These are phyloP conservation scores for Elsinoe australis DNA, from an alignment of 2,329 filamentous ascomycete species.

Conservation along the genomic window DNA sequence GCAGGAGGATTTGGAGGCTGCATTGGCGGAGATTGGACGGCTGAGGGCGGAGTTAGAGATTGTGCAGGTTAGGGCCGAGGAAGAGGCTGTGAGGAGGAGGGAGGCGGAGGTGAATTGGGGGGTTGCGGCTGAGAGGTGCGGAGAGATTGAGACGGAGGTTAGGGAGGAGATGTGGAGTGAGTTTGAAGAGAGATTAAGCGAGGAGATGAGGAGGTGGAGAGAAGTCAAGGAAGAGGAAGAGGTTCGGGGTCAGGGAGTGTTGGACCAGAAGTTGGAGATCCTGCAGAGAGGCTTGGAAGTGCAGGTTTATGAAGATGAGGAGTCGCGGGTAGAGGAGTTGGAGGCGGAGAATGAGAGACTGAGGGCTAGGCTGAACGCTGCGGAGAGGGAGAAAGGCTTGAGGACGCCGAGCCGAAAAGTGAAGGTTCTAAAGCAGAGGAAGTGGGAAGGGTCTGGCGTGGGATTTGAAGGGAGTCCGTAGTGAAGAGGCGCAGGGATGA, in stretches of 20 bases:
- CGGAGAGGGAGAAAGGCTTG: constrained; percentile 35
- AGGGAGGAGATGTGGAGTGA: constrained; percentile 83
- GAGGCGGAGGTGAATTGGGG: constrained; percentile 67
- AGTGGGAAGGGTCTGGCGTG: constrained; percentile 36
- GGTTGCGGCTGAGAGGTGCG: constrained; percentile 55
- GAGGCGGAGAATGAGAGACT: constrained; percentile 42
- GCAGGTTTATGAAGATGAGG: constrained; percentile 37
- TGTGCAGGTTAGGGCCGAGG: constrained; percentile 59
- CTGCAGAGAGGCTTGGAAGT: constrained; percentile 49
- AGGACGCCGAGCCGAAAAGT: constrained; percentile 44
- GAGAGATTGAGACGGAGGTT: constrained; percentile 74
- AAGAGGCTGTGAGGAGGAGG: constrained; percentile 62
- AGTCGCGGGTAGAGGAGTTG: constrained; percentile 32
- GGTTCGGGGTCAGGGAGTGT: constrained; percentile 72
- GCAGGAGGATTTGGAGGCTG: constrained; percentile 68
- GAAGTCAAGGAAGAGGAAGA: constrained; percentile 65
- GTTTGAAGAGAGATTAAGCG: constrained; percentile 68
- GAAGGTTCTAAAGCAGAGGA: constrained; percentile 43
- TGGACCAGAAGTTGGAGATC: constrained; percentile 80
- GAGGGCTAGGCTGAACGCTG: constrained; percentile 33
- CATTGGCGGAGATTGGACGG: constrained; percentile 72
- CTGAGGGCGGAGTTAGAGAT: constrained; percentile 70
- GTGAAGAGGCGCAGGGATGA: not conserved
- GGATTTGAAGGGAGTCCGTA: constrained; percentile 25
- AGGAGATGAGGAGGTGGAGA: constrained; percentile 77